phyloP scores from a whole-genome alignment of 2,329 filamentous ascomycete genomes.

The Curvularia hawaiiensis region DNA sequence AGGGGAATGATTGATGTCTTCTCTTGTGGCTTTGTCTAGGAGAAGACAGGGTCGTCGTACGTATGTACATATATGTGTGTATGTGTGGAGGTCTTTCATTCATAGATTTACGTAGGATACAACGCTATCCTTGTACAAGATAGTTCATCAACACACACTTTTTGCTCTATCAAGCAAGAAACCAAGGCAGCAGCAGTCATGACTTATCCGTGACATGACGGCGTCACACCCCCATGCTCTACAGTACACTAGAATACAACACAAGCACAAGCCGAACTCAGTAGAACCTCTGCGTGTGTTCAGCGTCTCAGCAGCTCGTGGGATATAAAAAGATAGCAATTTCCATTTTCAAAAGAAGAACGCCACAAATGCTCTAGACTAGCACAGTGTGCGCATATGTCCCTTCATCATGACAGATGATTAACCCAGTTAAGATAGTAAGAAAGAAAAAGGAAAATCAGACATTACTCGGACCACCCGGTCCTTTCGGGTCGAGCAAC shows the following conservation, averaged over 20 bases:
- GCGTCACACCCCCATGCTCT: background rate
- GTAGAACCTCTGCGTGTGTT: background rate
- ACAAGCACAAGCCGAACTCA: background rate
- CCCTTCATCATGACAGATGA: background rate
- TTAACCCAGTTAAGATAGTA: background rate
- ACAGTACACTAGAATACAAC: background rate
- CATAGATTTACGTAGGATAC: background rate
- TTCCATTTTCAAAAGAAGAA: background rate
- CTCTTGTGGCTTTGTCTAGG: background rate
- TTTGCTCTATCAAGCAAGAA: background rate
- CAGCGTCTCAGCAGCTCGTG: background rate
- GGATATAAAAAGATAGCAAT: background rate
- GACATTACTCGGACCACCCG: constrained; percentile 41
- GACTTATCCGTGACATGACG: background rate
- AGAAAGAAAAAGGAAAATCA: constrained; percentile 16
- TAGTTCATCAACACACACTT: background rate
- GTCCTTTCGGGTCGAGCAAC: constrained; percentile 69
- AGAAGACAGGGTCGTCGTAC: too few species aligned
- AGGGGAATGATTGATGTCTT: background rate
- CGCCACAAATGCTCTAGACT: background rate
- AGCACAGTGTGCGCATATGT: background rate
- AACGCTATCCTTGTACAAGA: background rate
- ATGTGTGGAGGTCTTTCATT: too few species aligned
- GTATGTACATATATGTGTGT: too few species aligned
- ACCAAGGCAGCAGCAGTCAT: background rate